Base-by-base conservation (phyloP, 345 rosid species). In the Populus pruinosa region DNA sequence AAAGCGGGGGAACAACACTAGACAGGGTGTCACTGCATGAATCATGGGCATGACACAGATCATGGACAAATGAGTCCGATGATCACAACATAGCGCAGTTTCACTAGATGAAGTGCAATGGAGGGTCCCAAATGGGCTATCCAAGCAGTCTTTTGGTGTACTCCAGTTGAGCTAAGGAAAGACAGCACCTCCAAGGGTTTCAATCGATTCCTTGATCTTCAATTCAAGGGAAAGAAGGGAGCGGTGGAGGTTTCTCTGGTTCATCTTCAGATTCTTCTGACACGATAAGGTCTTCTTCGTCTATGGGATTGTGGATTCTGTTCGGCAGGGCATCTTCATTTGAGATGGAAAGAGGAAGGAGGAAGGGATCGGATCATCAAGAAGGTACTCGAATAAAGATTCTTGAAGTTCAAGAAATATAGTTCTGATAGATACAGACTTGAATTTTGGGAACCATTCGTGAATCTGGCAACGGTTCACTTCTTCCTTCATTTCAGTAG, bases 121-220 rank as follows among this genome's bases (percentile, higher is more conserved):
- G 13, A 92, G 91, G 69, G 86, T 84, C 78, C 89, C 92, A 3
- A 87, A 85, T n/a, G 94, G 72, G 80, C 93, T 90, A 94, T 94
- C 97, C 98, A 94, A 27, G 97, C 93, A 47, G 95, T 92, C 98
- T 79, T 94, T 94, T 18, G 98, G 98, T 18, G 98, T 87, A 71
- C 96, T 92, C 98, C 98, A 92, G 72, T 90, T 94, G 71, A 92
- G 82, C 84, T 94, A 90, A 8, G 97, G 96, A 64, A 94, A 88
- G 16, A 90, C 80, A 0, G 90, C 76, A 11, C 92, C 94, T 5
- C 96, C 97, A 27, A 92, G 87, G 70, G 81, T 71, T 88, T 85
- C 81, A 21, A 92, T 88, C 25, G 94, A 90, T 53, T 88, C 85
- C 77, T 82, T 89, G 33, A 94, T 77, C 86, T 85, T 78, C 80